phyloP scores from a whole-genome alignment of 2,329 filamentous ascomycete genomes.

The Epichloe sylvatica region DNA sequence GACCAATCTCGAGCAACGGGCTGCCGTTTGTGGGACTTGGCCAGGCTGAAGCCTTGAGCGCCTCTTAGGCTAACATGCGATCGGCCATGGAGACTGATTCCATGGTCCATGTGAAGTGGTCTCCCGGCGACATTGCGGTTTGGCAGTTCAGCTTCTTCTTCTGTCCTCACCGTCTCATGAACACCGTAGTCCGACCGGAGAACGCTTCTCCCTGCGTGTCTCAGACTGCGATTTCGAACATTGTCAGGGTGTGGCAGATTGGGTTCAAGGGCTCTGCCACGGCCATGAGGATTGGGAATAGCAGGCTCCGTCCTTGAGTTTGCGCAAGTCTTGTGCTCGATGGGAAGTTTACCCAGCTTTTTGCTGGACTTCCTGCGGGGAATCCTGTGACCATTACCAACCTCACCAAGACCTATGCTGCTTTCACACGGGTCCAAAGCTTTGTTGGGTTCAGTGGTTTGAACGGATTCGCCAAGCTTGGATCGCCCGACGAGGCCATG shows the following conservation, averaged over 20 bases:
- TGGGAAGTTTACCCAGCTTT: neutral
- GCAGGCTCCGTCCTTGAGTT: neutral
- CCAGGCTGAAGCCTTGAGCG: constrained; percentile 36
- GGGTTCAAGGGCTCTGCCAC: too few species aligned
- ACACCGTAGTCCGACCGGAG: neutral
- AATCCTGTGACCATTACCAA: constrained; percentile 1
- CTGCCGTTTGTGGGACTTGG: constrained; percentile 42
- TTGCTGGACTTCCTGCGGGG: constrained; percentile 9
- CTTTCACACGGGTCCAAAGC: constrained; percentile 3
- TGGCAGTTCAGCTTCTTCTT: constrained; percentile 11
- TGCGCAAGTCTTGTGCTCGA: neutral
- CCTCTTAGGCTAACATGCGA: constrained; percentile 41
- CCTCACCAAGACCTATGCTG: neutral
- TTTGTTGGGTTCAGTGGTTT: neutral
- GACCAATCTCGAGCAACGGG: constrained; percentile 64
- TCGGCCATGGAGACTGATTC: constrained; percentile 32
- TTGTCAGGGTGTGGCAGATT: neutral
- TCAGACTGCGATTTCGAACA: neutral
- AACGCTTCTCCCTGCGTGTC: neutral
- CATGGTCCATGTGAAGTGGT: constrained; percentile 16
- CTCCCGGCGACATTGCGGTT: constrained; percentile 14
- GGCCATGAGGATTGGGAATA: neutral
- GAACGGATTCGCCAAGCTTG: neutral
- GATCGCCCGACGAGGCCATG: neutral
- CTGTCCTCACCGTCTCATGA: constrained; percentile 4